Evolutionary conservation across 148 eudicot genomes (phyloP).

Genomic region (Nepenthes mirabilis): DNA sequence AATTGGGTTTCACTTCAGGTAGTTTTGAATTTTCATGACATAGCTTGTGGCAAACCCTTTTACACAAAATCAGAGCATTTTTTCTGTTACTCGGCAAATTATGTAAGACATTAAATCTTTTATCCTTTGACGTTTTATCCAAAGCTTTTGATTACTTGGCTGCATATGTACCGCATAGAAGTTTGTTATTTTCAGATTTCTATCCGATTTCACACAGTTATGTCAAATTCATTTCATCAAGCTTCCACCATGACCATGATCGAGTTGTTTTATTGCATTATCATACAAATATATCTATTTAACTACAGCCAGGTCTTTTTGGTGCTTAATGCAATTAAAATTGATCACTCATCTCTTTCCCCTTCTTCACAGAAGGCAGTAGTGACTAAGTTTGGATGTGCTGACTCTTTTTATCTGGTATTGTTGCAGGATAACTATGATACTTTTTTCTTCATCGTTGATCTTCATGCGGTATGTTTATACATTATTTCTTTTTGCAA

Average conservation of each 20-base stretch:
- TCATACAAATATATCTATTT: not conserved
- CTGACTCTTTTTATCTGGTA: not conserved
- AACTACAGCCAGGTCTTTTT: not conserved
- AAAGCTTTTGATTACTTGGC: no score
- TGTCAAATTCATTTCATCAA: no score
- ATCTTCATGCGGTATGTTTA: slow-evolving; percentile 90
- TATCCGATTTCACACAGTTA: no score
- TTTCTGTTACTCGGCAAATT: not conserved
- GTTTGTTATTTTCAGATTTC: no score
- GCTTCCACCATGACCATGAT: no score
- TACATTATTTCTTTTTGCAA: slow-evolving; percentile 3
- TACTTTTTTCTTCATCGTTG: slow-evolving; percentile 88
- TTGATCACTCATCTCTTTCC: not conserved
- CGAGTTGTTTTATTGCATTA: not conserved
- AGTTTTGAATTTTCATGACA: slow-evolving; percentile 1
- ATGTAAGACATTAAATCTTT: not conserved
- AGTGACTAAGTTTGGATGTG: not conserved
- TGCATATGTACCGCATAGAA: no score
- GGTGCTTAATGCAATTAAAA: not conserved
- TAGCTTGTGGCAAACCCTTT: not conserved
- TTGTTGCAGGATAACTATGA: slow-evolving; percentile 69
- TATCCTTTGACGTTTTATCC: no score
- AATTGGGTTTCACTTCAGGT: slow-evolving; percentile 93
- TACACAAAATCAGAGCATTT: not conserved
- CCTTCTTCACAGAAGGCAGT: not conserved